These are phyloP conservation scores for Blumeria graminis DNA, from an alignment of 2,329 filamentous ascomycete species.

Conservation along the genomic window DNA sequence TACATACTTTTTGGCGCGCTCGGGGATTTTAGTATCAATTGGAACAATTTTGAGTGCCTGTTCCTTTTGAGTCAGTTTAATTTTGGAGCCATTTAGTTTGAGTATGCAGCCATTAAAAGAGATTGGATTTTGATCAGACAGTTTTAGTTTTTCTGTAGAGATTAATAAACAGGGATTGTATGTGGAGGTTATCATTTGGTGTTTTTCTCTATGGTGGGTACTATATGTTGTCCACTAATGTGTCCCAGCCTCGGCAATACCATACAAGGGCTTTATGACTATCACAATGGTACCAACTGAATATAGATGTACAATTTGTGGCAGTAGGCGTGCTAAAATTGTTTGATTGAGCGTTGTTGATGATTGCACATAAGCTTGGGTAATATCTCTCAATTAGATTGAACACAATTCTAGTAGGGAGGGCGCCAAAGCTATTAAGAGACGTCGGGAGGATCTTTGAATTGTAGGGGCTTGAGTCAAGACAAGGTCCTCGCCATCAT, in stretches of 20 bases:
- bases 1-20: background rate
- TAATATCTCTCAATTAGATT: conserved; percentile 2
- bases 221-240: background rate
- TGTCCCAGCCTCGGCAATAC: background rate
- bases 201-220: background rate
- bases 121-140: background rate
- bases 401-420: background rate
- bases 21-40: background rate
- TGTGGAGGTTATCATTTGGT: background rate
- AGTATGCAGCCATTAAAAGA: background rate
- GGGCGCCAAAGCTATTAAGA: background rate
- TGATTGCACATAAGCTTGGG: background rate
- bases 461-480: background rate
- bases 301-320: background rate
- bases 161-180: background rate
- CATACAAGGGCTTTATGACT: background rate
- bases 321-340: background rate
- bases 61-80: background rate
- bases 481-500: background rate
- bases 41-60: background rate
- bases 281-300: background rate
- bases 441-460: background rate
- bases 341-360: background rate
- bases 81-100: background rate
- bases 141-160: background rate